Evolutionary conservation across 306 rosid genomes (phyloP).

Genomic region (Malus domestica): ASM211411v1 NC_041800.1:28624733-28625232

Average conservation of each 20-base stretch:
- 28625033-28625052: constrained; percentile 59
- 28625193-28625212: too few relatives aligned
- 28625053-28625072: constrained; percentile 26
- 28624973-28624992: constrained; percentile 16
- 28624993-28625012: constrained; percentile 18
- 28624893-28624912: not conserved
- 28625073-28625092: constrained; percentile 9
- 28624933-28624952: not conserved
- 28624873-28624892: not conserved
- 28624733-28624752: constrained; percentile 12
- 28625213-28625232: too few relatives aligned
- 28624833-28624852: too few relatives aligned
- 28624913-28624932: constrained; percentile 3
- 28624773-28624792: constrained; percentile 60
- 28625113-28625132: not conserved
- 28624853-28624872: not conserved
- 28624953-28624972: not conserved
- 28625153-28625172: too few relatives aligned
- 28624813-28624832: not conserved
- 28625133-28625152: too few relatives aligned
- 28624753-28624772: constrained; percentile 18
- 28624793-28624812: constrained; percentile 33
- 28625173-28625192: too few relatives aligned
- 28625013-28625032: constrained; percentile 48
- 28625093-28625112: not conserved